Base-by-base conservation (phyloP, 805 yeast genomes). In the Saccharomycopsis capsularis region DNA sequence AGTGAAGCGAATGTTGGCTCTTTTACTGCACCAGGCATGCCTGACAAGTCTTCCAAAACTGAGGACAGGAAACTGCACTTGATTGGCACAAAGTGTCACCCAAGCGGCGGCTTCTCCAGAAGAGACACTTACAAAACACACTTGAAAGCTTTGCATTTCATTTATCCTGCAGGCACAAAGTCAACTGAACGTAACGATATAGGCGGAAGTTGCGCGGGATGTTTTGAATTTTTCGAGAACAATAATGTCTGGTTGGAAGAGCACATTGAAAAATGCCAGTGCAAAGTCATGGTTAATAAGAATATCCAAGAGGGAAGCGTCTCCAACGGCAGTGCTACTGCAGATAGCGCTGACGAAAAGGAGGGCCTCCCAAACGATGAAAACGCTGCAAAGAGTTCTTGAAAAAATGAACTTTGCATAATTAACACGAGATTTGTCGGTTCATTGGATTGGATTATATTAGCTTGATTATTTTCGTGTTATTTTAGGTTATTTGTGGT, bases 121-220 rank as follows among this genome's bases (percentile, higher is more conserved):
- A 84, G 96, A 62, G 96, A 89, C 62, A 89, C 96, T 4, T 89
- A 78, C 67, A 89, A 89, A 61, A 89, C 89, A 65, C 96, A 89
- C 65, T 70, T 89, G 54, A 86, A 85, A 62, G 95, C 96, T 2
- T 73, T 89, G 53, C 96, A 89, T 62, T 89, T 89, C 63, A 83
- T 78, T 55, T 89, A 89, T 64, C 96, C 96, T 4, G 74, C 75
- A 29, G 95, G 95, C 6, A 87, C 95, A 3, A 79, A 81, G 60
- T 86, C 88, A 65, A 79, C 76, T 51, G 83, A 85, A 57, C 73
- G 97, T 54, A 63, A 66, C 19, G 74, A 76, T 45, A 84, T 81
- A 37, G 63, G 72, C n/a, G 97, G 97, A 5, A 69, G 69, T 48
- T 90, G 97, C 67, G 79, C 81, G 59, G 82, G 79, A 61, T 90